These are phyloP conservation scores for Penicillium psychrofluorescens DNA, from an alignment of 495 filamentous ascomycete genomes.

Conservation along the genomic window DNA sequence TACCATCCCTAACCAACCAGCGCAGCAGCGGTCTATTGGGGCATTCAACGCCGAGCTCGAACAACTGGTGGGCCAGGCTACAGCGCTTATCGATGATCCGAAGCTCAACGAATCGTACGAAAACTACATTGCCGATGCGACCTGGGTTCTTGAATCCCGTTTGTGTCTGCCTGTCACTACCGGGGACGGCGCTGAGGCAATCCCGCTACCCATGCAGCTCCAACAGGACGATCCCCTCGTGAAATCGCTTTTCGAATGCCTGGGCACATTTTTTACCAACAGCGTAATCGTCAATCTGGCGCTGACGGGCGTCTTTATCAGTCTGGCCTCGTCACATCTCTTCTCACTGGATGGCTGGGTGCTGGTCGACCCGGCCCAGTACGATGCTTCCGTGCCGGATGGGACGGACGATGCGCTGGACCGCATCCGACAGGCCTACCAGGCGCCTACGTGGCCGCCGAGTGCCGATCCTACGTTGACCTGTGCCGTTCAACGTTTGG, in stretches of 20 bases:
- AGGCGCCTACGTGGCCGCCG: conserved; percentile 31
- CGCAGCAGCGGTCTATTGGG: conserved; percentile 64
- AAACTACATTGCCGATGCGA: conserved; percentile 71
- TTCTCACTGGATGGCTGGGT: conserved; percentile 86
- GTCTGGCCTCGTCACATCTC: conserved; percentile 74
- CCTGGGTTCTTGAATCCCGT: conserved; percentile 72
- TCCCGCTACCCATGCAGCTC: conserved; percentile 34
- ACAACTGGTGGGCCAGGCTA: conserved; percentile 63
- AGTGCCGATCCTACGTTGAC: conserved; percentile 34
- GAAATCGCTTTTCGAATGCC: conserved; percentile 56
- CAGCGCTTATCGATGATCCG: conserved; percentile 61
- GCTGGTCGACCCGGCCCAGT: conserved; percentile 58
- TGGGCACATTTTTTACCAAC: conserved; percentile 80
- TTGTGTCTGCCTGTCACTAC: conserved; percentile 25
- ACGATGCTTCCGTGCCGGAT: conserved; percentile 10
- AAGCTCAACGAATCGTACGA: conserved; percentile 75
- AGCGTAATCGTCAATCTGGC: conserved; percentile 83
- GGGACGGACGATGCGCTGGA: conserved; percentile 12
- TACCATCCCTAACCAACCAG: conserved; percentile 53
- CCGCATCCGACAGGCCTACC: conserved; percentile 22
- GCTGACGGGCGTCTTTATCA: conserved; percentile 74
- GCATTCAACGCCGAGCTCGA: conserved; percentile 75
- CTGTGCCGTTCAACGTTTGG: conserved; percentile 40
- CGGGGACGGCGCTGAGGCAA: conserved; percentile 17
- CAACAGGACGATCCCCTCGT: conserved; percentile 71